These are phyloP conservation scores for Alternaria conjuncta DNA, from an alignment of 2,329 filamentous ascomycete species.

Conservation along the genomic window DNA sequence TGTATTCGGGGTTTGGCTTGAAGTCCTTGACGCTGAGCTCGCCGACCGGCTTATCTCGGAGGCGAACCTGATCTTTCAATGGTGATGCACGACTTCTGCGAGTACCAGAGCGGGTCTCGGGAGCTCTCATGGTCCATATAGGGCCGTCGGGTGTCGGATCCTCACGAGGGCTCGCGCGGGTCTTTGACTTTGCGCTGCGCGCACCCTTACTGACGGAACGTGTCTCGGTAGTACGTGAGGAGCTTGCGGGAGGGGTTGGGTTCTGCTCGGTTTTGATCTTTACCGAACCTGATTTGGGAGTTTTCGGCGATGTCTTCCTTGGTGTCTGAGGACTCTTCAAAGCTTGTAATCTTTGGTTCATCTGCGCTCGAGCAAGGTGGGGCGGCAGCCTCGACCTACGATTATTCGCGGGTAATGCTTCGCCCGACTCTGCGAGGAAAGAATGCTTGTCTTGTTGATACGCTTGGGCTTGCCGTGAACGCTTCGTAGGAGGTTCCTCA, in stretches of 20 bases:
- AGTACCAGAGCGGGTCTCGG: constrained; percentile 14
- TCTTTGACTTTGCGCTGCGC: constrained; percentile 3
- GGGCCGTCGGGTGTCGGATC: constrained; percentile 25
- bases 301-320: constrained; percentile 10
- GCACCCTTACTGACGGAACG: neutral
- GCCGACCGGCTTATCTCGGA: constrained; percentile 63
- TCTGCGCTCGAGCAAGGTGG: constrained; percentile 29
- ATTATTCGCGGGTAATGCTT: constrained; percentile 24
- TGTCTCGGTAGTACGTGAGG: constrained; percentile 9
- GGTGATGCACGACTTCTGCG: constrained; percentile 10
- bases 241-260: constrained; percentile 15
- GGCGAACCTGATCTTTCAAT: constrained; percentile 15
- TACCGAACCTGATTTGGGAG: constrained; percentile 12
- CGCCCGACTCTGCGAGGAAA: constrained; percentile 37
- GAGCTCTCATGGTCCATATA: constrained; percentile 29
- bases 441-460: constrained; percentile 17
- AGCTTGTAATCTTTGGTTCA: constrained; percentile 31
- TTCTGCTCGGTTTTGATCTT: constrained; percentile 25
- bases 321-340: constrained; percentile 20
- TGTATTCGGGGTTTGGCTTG: constrained; percentile 76
- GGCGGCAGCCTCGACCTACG: constrained; percentile 26
- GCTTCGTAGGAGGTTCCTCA: constrained; percentile 28
- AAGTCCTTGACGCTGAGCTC: constrained; percentile 74
- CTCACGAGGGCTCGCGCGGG: constrained; percentile 8
- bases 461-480: constrained; percentile 16